Evolutionary conservation across 805 yeast species (phyloP).

Genomic region (Kodamaea nitidulidarum): DNA sequence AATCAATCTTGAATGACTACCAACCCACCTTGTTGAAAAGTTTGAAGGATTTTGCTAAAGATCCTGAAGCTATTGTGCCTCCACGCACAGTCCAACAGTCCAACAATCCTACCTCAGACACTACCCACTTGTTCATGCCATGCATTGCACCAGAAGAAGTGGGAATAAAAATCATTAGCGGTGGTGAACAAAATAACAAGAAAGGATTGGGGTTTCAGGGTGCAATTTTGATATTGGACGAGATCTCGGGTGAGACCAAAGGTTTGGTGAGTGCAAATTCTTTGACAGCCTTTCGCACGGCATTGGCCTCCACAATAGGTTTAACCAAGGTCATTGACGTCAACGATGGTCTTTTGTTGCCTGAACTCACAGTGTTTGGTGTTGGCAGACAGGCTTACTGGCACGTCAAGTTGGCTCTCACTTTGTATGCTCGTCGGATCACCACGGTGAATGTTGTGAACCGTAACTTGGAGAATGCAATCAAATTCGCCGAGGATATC

Average conservation of each 20-base stretch:
- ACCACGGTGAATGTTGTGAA: conserved; percentile 43
- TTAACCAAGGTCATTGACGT: conserved; percentile 29
- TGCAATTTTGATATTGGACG: conserved; percentile 47
- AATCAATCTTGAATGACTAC: conserved; percentile 24
- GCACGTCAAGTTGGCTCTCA: conserved; percentile 49
- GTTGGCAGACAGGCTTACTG: conserved; percentile 63
- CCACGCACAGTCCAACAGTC: conserved; percentile 47
- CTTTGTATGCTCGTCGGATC: conserved; percentile 35
- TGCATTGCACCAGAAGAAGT: conserved; percentile 48
- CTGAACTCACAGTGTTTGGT: conserved; percentile 46
- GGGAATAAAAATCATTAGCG: conserved; percentile 60
- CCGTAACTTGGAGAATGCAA: conserved; percentile 41
- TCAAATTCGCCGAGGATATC: conserved; percentile 23
- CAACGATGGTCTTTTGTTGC: conserved; percentile 21
- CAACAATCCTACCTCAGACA: conserved; percentile 29
- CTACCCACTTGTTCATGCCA: conserved; percentile 63
- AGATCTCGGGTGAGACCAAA: conserved; percentile 44
- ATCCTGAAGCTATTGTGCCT: conserved; percentile 46
- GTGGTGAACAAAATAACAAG: conserved; percentile 37
- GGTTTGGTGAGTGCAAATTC: conserved; percentile 58
- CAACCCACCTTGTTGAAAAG: conserved; percentile 37
- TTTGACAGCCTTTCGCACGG: conserved; percentile 65
- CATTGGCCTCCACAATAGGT: conserved; percentile 51
- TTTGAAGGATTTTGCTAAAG: conserved; percentile 36
- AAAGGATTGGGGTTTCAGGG: conserved; percentile 55